A percentile compares a stretch with the other conserved stretches of the same genome.
These are phyloP conservation scores for Apostasia ramifera DNA, from an alignment of 106 monocot genomes.

Conservation along the genomic window DNA sequence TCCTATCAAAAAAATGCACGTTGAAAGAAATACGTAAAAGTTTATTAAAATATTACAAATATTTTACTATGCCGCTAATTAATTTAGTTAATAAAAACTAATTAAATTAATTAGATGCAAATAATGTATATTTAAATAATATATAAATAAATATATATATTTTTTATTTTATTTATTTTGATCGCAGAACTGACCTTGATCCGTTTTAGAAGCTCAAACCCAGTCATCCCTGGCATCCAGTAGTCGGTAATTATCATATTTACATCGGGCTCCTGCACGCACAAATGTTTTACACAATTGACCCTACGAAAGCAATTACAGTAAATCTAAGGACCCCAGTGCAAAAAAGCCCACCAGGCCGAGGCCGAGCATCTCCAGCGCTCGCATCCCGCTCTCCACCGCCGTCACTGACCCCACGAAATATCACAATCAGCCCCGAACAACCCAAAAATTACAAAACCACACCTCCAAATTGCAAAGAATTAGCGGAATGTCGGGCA, in stretches of 20 bases:
- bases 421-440: not conserved
- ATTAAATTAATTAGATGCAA: too few relatives aligned
- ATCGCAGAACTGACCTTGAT: conserved; percentile 34
- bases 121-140: not conserved
- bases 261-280: conserved; percentile 49
- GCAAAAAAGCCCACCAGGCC: conserved; percentile 2
- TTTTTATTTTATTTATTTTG: not conserved
- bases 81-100: too few relatives aligned
- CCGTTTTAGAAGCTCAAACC: conserved; percentile 63
- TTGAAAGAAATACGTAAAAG: not conserved
- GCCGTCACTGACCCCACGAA: conserved; percentile 19
- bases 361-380: conserved; percentile 20
- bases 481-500: not conserved
- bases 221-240: conserved; percentile 87
- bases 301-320: not conserved
- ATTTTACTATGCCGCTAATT: too few relatives aligned
- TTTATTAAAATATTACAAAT: too few relatives aligned
- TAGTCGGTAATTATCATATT: conserved; percentile 85
- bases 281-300: not conserved
- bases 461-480: not conserved
- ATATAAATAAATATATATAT: not conserved
- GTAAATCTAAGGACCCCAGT: not conserved
- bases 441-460: not conserved
- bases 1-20: too few relatives aligned
- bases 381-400: conserved; percentile 29